Evolutionary conservation across 805 yeast species (phyloP).

Genomic region (Lipomyces sp.): DNA sequence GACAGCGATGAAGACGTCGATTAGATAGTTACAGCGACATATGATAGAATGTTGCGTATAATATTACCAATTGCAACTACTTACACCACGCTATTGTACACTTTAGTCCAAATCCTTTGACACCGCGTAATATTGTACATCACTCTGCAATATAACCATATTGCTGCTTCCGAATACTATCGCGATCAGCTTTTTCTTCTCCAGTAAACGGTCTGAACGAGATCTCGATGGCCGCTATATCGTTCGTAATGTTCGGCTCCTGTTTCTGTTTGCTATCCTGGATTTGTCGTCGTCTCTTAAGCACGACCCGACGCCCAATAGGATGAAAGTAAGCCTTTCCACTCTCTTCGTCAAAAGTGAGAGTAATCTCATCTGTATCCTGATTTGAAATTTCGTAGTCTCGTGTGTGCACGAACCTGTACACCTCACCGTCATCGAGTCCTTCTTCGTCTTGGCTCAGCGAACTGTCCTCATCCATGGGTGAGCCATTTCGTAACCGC

Average conservation of each 20-base stretch:
- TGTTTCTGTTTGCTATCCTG: constrained; percentile 45
- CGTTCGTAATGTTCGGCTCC: constrained; percentile 60
- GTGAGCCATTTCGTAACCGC: constrained; percentile 53
- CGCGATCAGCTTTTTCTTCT: constrained; percentile 69
- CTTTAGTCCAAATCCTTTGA: not conserved
- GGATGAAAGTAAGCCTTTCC: constrained; percentile 77
- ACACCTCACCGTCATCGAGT: constrained; percentile 49
- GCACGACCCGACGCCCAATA: constrained; percentile 71
- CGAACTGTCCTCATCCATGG: constrained; percentile 54
- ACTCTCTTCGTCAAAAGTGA: constrained; percentile 60
- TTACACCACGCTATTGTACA: not conserved
- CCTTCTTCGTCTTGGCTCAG: constrained; percentile 50
- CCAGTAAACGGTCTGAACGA: constrained; percentile 74
- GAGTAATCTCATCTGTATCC: constrained; percentile 66
- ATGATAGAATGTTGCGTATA: not conserved
- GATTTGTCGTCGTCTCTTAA: constrained; percentile 82
- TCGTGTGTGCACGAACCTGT: constrained; percentile 65
- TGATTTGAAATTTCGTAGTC: constrained; percentile 77
- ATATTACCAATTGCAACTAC: not conserved
- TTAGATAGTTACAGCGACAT: constrained; percentile 1
- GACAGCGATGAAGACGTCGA: constrained; percentile 17
- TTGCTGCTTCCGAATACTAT: constrained; percentile 60
- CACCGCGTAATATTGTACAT: not conserved
- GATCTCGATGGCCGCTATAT: constrained; percentile 65
- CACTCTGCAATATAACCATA: constrained; percentile 30